Evolutionary conservation across 2,329 filamentous ascomycete species (phyloP), one percentile per base, ranked within the genome.

Genomic region (Gnomoniopsis sp.): DNA sequence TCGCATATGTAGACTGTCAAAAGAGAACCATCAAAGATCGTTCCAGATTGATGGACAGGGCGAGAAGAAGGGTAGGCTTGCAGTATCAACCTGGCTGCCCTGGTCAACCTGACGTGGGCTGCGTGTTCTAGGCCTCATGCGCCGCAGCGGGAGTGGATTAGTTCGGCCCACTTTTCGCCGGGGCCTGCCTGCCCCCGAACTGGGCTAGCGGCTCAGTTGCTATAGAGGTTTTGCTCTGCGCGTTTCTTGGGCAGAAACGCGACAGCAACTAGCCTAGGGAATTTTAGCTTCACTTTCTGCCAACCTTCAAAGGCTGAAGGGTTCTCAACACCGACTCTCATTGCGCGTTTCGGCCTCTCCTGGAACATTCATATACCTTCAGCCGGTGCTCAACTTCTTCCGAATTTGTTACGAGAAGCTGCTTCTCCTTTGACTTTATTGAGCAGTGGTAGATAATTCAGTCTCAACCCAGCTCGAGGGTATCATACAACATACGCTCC

Each of bases 71-170:
- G 36, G 53, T 30, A 38, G 34, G 43, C 33, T 26, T 33, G 17
- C 43, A 14, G 57, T 58, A 57, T 53, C 34, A 50, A 57, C 41
- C 49, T 52, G 59, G 51, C 46, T 8, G 8, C 4, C 26, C 26
- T 30, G 26, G 26, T 30, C 26, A 4, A 53, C 56, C 51, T 59
- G 56, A 55, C 59, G 59, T 59, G 52, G 56, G n/a, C n/a, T n/a
- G n/a, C n/a, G n/a, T n/a, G n/a, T n/a, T 56, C 59, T 26, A 54
- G 47, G 11, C 30, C 36, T 19, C 43, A 43, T 54, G 43, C 52
- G 47, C 48, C 55, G 22, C 49, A 53, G 50, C 53, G 50, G 55
- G 44, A 49, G 51, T 61, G 53, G 59, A n/a, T n/a, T n/a, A n/a
- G n/a, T 55, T 23, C 34, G 22, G 23, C 44, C 51, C 43, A 52